Base-by-base conservation (phyloP, 768 basidiomycete species). In the Tylopilus vinaceipallidus region DNA sequence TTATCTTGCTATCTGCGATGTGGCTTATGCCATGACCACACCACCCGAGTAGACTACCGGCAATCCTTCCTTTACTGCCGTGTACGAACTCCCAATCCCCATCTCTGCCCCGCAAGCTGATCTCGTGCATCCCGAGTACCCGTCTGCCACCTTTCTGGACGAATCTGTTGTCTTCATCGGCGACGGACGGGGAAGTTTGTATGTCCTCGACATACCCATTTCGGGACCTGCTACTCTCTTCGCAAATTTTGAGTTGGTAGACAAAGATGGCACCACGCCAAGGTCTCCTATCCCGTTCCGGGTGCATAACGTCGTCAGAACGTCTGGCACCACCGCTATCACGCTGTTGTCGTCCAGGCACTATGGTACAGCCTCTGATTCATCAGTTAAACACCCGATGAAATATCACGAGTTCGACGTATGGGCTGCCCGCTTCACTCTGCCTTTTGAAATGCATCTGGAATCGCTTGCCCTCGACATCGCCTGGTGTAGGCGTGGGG, bases 121-220 rank as follows among this genome's bases (percentile, higher is more conserved):
- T 17, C 52, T 66, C 1, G 64, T 71, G 17, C 82, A 83, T 56
- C 73, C 68, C 36, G 90, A 93, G 69, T 93, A 94, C 64, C 88
- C 91, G 1, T 88, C 87, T 1, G 77, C 78, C 24, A 71, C 73
- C 6, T 84, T 87, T 58, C 60, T 86, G 33, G 73, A 78, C 44
- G 55, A 76, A 4, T 65, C 70, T 1, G 65, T 75, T 10, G 70
- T 79, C 33, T 71, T 88, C 32, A 74, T 86, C 43, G 74, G 86
- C 17, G 89, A 93, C 58, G 91, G 91, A 9, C 69, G 73, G 55
- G 88, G 88, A n/a, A 60, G 72, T 16, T 66, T 91, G 26, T 87
- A 89, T 53, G 70, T 82, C 13, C 69, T 92, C 37, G 71, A 70
- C 24, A 60, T 84, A 23, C 65, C 70, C 22, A 60, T 70, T 14